Base-by-base conservation (phyloP, 1,284 basidiomycete genomes). In the Apiotrichum gracile region DNA sequence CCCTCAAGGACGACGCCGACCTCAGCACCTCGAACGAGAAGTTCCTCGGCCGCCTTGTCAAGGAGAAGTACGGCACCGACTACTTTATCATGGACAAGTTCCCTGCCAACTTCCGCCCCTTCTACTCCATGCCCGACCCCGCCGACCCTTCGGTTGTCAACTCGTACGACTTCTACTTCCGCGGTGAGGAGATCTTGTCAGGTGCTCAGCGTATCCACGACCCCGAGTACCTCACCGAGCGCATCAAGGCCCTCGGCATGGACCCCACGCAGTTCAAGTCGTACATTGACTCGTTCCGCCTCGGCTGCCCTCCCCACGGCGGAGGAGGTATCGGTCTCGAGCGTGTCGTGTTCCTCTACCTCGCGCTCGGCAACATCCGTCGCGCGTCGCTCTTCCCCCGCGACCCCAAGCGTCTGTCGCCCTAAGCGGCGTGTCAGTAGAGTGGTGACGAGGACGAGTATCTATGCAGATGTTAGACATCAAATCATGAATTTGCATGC, bases 111-210 rank as follows among this genome's bases (percentile, higher is more conserved):
- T 54, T 54, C 54, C 53, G 53, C 31, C 94, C 96, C 4, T 98
- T 98, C 80, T 98, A 98, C 78, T 97, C 92, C 37, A 97, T 97
- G 92, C 88, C 91, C 54, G 91, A 96, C 78, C 83, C 92, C 22
- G 79, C 82, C 56, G 85, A 96, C 76, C 84, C 88, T 85, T 84
- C 83, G 17, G 81, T 97, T 51, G 96, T 93, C 52, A 97, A 98
- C 78, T 97, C 94, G 41, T 98, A 98, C 76, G 94, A 98, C 78
- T 97, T 98, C 77, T 97, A 98, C 83, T 97, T 98, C 91, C 85
- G 94, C 38, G 94, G 94, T 14, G 92, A 98, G 76, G 94, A 98
- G 76, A 97, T 98, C 67, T 80, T 98, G 27, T 97, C 92, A 2
- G 94, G 94, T 17, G 94, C 94, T 19, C 94, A 98, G 75, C 90